A percentile compares a stretch with the other conserved stretches of the same genome.
These are phyloP conservation scores for Petunia axillaris DNA, from an alignment of 257 asterid genomes.

Conservation along the genomic window DNA sequence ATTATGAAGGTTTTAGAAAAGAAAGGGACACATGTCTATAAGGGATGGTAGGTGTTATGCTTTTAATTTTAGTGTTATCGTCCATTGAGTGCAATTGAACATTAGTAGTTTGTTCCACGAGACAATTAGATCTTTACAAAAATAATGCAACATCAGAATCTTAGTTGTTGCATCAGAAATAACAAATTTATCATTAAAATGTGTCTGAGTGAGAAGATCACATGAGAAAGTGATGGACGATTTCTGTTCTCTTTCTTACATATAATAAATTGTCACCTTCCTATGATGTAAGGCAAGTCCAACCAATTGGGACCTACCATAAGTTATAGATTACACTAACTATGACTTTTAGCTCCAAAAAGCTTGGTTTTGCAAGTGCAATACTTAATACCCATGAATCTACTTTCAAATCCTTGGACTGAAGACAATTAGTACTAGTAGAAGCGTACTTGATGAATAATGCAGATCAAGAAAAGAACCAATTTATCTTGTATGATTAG, in stretches of 20 bases:
- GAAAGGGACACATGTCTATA: background rate
- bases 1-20: background rate
- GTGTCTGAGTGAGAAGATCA: constrained; percentile 45
- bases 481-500: background rate
- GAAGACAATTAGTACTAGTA: background rate
- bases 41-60: too few relatives aligned
- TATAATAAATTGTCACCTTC: constrained; percentile 42
- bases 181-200: background rate
- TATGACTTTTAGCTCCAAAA: constrained; percentile 41
- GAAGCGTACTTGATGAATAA: background rate
- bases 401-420: constrained; percentile 27
- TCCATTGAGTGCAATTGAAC: too few relatives aligned
- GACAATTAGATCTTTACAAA: too few relatives aligned
- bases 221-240: constrained; percentile 60
- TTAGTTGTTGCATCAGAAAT: background rate
- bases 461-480: constrained; percentile 14
- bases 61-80: too few relatives aligned
- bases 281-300: constrained; percentile 44
- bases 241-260: constrained; percentile 32
- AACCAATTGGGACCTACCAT: constrained; percentile 60
- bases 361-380: constrained; percentile 33
- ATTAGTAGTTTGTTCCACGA: background rate
- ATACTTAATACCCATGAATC: constrained; percentile 36
- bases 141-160: constrained; percentile 27
- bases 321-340: constrained; percentile 38